A percentile compares a stretch with the other conserved stretches of the same genome.
Conservation (phyloP, 2,329 filamentous ascomycete species). For the Alternaria brassicae region DNA sequence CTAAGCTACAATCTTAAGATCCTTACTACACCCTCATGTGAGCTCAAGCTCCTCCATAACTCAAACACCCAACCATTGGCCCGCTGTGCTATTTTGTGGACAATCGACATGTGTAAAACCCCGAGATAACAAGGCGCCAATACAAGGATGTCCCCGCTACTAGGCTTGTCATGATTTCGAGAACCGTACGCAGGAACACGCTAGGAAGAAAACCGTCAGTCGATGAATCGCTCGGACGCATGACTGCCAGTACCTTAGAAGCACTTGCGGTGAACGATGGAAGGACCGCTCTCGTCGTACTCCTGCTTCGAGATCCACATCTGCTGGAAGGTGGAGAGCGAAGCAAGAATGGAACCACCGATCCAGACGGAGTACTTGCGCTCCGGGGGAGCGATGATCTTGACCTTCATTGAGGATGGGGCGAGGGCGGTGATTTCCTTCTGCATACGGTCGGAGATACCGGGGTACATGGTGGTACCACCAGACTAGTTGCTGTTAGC, state of each 20-base stretch:
- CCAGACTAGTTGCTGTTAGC: constrained; percentile 75
- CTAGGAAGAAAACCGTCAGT: constrained; percentile 38
- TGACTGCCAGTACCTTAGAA: constrained; percentile 77
- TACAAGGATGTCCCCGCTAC: constrained; percentile 46
- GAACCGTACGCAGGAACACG: constrained; percentile 45
- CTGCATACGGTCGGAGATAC: constrained; percentile 99
- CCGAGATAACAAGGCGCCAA: constrained; percentile 47
- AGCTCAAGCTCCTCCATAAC: constrained; percentile 48
- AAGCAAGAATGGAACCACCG: constrained; percentile 99
- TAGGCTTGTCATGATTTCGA: constrained; percentile 49
- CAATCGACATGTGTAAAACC: constrained; percentile 46
- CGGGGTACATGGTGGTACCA: constrained; percentile 99
- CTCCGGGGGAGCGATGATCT: constrained; percentile 99
- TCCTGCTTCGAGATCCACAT: constrained; percentile 99
- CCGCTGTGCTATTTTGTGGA: constrained; percentile 51
- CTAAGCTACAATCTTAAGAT: constrained; percentile 52
- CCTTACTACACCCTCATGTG: constrained; percentile 40
- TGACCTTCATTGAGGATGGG: constrained; percentile 99
- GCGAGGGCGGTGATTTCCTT: constrained; percentile 99
- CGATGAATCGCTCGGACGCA: constrained; percentile 11
- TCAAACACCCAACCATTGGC: constrained; percentile 48
- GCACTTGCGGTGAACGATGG: constrained; percentile 99
- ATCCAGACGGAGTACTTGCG: constrained; percentile 99
- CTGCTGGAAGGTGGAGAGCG: constrained; percentile 99
- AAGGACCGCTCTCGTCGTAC: constrained; percentile 99